Evolutionary conservation across 768 basidiomycete genomes (phyloP), one percentile per base, ranked within the genome.

Genomic region (Trametes maxima): DNA sequence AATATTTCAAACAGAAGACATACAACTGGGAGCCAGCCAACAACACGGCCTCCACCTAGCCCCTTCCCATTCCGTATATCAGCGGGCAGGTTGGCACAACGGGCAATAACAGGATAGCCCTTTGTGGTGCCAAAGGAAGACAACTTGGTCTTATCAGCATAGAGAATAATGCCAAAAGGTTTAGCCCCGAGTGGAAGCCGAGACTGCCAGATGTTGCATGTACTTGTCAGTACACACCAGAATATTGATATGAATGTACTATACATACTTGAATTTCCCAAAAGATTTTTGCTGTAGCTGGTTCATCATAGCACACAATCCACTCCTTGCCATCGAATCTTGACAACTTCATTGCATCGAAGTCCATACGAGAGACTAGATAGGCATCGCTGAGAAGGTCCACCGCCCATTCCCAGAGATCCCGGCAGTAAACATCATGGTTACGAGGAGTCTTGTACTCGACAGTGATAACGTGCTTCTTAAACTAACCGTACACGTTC

Each of bases 201-300:
- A n/a, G n/a, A n/a, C n/a, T n/a, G n/a, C n/a, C n/a, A n/a, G n/a
- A n/a, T n/a, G n/a, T n/a, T n/a, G n/a, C n/a, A n/a, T n/a, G n/a
- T n/a, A n/a, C n/a, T n/a, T n/a, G n/a, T n/a, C 13, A 19, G 25
- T 36, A 33, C 5, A 28, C 37, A 39, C 37, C 14, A 8, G 37
- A 39, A 14, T 14, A 39, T 39, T 39, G 37, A 14, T 14, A 39
- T 8, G 37, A 14, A 7, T 39, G 14, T 39, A 39, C 8, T 17
- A 17, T 5, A 50, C 54, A 50, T 50, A 68, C 67, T 57, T 66
- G 67, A 16, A 64, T 42, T 1, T 53, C 35, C 62, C 62, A 68
- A 6, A 17, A 49, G 17, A 11, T 16, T 45, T 60, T 44, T 1
- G 56, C 65, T 0, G 67, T 68, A 39, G 46, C 59, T 17, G 67